These are phyloP conservation scores for Cladosporium sp. DNA, from an alignment of 2,329 filamentous ascomycete genomes.

Conservation along the genomic window DNA sequence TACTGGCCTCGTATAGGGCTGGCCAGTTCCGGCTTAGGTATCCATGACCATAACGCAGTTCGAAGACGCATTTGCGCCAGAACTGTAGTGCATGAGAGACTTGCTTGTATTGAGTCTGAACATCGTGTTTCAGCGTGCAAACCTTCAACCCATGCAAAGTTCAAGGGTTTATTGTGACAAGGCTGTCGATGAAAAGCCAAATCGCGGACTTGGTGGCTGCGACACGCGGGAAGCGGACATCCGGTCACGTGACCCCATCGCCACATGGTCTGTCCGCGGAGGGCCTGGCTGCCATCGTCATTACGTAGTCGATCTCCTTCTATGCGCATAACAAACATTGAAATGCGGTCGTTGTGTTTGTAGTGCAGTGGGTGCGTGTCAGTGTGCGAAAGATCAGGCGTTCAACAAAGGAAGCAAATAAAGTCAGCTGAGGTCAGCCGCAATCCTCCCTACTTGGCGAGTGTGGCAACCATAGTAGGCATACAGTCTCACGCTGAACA, in stretches of 20 bases:
- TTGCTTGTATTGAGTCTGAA: too few relatives aligned
- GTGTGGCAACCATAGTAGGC: background rate
- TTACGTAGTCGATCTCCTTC: too few relatives aligned
- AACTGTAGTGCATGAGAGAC: too few relatives aligned
- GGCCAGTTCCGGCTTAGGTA: background rate
- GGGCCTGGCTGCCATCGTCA: too few relatives aligned
- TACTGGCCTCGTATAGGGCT: background rate
- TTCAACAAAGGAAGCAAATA: background rate
- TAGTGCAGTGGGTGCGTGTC: too few relatives aligned
- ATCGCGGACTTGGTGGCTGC: background rate
- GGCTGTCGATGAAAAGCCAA: background rate
- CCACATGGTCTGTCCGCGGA: too few relatives aligned
- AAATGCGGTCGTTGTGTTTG: too few relatives aligned
- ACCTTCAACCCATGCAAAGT: background rate
- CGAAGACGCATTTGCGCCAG: too few relatives aligned
- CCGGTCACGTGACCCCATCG: background rate
- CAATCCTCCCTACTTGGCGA: background rate
- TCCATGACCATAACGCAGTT: too few relatives aligned
- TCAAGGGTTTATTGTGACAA: background rate
- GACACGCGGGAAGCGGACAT: background rate
- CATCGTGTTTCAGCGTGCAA: background rate
- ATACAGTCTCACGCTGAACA: background rate
- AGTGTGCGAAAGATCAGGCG: background rate
- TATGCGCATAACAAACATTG: too few relatives aligned
- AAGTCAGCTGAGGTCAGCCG: slow-evolving; percentile 4